Conservation (phyloP, 2,329 filamentous ascomycete species). For the Fusarium redolens region DNA sequence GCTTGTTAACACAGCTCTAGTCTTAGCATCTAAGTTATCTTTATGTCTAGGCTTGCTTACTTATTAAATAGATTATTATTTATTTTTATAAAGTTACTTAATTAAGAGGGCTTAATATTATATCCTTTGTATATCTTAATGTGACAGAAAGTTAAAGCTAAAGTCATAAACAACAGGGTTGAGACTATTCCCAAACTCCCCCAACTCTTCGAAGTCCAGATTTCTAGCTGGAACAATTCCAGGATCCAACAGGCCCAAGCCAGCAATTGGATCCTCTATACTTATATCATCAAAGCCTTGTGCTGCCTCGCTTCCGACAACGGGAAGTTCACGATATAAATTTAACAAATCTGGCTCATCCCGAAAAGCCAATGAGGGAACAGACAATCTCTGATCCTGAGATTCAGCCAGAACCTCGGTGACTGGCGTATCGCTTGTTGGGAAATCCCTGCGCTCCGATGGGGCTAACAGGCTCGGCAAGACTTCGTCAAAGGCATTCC, state of each 20-base stretch:
- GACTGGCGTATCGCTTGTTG: not conserved
- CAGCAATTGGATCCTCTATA: not conserved
- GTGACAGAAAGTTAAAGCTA: not conserved
- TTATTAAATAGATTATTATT: no score
- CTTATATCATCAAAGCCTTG: not conserved
- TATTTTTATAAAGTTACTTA: no score
- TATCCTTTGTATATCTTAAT: no score
- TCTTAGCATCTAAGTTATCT: no score
- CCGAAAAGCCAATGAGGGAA: not conserved
- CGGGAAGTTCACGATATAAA: not conserved
- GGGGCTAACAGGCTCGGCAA: not conserved
- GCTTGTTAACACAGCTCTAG: no score
- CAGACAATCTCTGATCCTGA: not conserved
- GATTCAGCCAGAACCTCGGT: not conserved
- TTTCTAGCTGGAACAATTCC: not conserved
- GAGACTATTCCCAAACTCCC: not conserved
- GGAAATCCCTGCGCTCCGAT: not conserved
- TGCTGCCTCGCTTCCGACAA: not conserved
- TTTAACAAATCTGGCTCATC: not conserved
- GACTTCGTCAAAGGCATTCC: conserved; percentile 25
- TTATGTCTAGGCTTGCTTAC: no score
- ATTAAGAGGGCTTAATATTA: no score
- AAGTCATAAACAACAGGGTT: not conserved
- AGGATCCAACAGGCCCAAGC: not conserved
- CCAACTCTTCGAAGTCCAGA: not conserved